phyloP scores from a whole-genome alignment of 306 rosid genomes.

The Castanea sativa region DNA sequence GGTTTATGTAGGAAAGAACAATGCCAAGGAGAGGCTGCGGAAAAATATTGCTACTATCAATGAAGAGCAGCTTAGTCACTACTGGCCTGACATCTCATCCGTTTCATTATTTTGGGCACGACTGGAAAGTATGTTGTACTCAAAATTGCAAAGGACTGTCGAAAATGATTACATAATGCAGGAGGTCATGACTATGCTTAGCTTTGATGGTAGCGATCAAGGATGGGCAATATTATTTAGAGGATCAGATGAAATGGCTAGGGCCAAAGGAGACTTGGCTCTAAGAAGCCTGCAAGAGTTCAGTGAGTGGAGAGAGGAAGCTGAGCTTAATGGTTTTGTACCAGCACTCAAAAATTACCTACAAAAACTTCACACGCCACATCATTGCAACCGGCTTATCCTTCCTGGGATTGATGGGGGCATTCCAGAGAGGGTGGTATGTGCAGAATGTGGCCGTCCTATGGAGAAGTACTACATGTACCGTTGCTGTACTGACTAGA shows the following conservation, averaged over 20 bases:
- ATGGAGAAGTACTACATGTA: constrained; percentile 93
- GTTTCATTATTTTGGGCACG: constrained; percentile 90
- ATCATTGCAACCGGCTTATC: constrained; percentile 72
- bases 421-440: constrained; percentile 65
- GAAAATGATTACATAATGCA: constrained; percentile 60
- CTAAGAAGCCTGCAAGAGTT: constrained; percentile 31
- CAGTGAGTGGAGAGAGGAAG: constrained; percentile 38
- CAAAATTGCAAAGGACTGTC: constrained; percentile 47
- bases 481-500: constrained; percentile 62
- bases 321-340: constrained; percentile 34
- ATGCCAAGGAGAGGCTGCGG: constrained; percentile 48
- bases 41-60: constrained; percentile 36
- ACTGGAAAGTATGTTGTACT: constrained; percentile 81
- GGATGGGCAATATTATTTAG: constrained; percentile 75
- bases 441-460: constrained; percentile 80
- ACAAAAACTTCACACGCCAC: constrained; percentile 44
- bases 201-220: constrained; percentile 73
- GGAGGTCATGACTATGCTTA: constrained; percentile 71
- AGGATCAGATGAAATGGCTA: constrained; percentile 49
- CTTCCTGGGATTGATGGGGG: constrained; percentile 65
- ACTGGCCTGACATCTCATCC: constrained; percentile 45
- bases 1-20: constrained; percentile 74
- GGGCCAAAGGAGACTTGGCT: constrained; percentile 64
- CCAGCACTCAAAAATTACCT: constrained; percentile 37
- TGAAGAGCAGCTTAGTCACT: constrained; percentile 42